Percentiles rank a stretch among this genome's conserved stretches.
Conservation (phyloP, 768 basidiomycete genomes). For the Leccinum rimulosum region DNA sequence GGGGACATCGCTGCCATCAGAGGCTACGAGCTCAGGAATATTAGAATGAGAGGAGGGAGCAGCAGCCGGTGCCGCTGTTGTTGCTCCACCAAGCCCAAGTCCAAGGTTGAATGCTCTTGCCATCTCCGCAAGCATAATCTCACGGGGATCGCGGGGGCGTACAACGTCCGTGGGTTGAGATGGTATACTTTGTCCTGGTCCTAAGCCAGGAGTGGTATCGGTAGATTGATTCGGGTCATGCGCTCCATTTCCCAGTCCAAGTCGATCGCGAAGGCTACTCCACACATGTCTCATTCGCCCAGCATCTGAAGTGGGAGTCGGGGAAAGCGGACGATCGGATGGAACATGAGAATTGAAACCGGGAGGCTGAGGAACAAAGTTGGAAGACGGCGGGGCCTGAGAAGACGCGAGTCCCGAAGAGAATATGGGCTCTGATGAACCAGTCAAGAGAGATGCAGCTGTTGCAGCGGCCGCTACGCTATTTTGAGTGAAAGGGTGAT, state of each 20-base stretch:
- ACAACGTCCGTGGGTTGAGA: conserved; percentile 11
- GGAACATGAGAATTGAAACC: conserved; percentile 14
- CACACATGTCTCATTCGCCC: conserved; percentile 61
- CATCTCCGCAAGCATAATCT: conserved; percentile 78
- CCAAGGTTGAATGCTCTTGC: conserved; percentile 77
- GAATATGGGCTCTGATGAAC: conserved; percentile 63
- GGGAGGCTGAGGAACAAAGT: conserved; percentile 12
- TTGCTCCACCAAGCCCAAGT: conserved; percentile 44
- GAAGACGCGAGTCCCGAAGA: conserved; percentile 51
- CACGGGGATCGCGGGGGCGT: conserved; percentile 48
- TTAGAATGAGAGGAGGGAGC: conserved; percentile 6
- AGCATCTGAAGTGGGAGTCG: conserved; percentile 40
- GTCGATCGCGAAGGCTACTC: conserved; percentile 65
- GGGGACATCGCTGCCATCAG: conserved; percentile 4
- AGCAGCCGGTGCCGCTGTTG: conserved; percentile 6
- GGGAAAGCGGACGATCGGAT: conserved; percentile 36
- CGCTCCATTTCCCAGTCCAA: conserved; percentile 46
- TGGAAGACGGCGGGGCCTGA: conserved; percentile 15
- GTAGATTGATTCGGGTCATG: conserved; percentile 13
- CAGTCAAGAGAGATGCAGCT: conserved; percentile 78
- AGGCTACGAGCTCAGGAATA: conserved; percentile 6
- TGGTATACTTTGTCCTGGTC: conserved; percentile 6
- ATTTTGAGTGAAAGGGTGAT: conserved; percentile 1
- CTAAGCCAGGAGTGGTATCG: conserved; percentile 6
- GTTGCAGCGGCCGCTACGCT: conserved; percentile 93